These are phyloP conservation scores for Miscanthus lutarioriparius DNA, from an alignment of 176 grass and related monocot species.

Conservation along the genomic window DNA sequence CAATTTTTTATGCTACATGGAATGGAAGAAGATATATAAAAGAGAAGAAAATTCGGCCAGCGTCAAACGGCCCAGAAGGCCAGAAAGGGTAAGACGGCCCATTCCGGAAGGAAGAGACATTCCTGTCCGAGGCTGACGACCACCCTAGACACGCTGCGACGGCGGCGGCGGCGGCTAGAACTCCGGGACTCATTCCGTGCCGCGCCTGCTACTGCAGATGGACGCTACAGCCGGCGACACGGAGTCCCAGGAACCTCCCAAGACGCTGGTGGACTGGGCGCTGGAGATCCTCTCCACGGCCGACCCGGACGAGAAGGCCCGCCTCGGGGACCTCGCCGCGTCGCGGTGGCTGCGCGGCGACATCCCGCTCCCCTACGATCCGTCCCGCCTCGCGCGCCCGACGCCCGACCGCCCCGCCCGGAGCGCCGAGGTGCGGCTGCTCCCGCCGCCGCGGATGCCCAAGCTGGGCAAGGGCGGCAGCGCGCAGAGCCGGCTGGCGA, in stretches of 20 bases:
- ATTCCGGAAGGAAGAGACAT: not conserved
- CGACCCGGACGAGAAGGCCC: conserved; percentile 79
- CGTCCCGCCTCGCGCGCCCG: not conserved
- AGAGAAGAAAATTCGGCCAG: not conserved
- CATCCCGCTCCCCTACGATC: conserved; percentile 57
- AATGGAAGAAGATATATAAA: too few species aligned
- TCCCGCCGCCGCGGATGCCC: conserved; percentile 60
- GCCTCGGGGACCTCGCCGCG: conserved; percentile 56
- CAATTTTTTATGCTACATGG: too few species aligned
- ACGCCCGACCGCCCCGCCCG: conserved; percentile 67
- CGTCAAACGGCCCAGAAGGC: not conserved
- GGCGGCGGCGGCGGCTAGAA: not conserved
- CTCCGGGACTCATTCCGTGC: not conserved
- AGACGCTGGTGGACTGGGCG: conserved; percentile 77
- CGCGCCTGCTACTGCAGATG: conserved; percentile 11
- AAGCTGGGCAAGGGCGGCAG: conserved; percentile 89
- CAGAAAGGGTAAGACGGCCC: not conserved
- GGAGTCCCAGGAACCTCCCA: not conserved
- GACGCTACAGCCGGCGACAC: not conserved
- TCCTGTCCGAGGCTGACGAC: not conserved
- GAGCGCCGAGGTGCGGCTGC: conserved; percentile 63
- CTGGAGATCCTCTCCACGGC: conserved; percentile 64
- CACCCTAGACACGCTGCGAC: not conserved
- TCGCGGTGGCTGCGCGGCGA: conserved; percentile 56
- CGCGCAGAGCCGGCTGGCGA: conserved; percentile 73